These are phyloP conservation scores for Candida tibetensis DNA, from an alignment of 805 yeast species.

Conservation along the genomic window DNA sequence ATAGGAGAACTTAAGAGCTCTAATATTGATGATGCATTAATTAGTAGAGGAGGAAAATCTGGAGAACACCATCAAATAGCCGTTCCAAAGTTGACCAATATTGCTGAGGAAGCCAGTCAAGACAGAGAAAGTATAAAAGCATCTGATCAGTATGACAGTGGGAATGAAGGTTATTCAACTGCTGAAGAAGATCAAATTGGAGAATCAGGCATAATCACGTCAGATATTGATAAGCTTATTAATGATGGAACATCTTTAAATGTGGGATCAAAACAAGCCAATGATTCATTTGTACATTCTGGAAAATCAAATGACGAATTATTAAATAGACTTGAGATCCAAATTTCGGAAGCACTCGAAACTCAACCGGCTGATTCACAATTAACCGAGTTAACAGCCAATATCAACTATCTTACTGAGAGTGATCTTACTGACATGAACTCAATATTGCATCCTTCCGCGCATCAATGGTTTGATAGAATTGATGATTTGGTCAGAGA, in stretches of 20 bases:
- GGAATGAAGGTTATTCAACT: conserved; percentile 4
- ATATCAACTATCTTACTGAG: background rate
- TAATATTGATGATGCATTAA: conserved; percentile 11
- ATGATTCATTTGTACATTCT: background rate
- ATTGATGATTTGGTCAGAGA: background rate
- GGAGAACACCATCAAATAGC: background rate
- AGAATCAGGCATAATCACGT: background rate
- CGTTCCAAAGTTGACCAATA: background rate
- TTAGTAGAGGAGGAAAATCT: background rate
- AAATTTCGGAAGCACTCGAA: background rate
- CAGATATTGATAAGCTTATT: background rate
- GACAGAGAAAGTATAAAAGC: background rate
- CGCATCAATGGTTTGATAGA: background rate
- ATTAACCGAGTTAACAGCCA: background rate
- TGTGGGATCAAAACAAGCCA: background rate
- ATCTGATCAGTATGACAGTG: background rate
- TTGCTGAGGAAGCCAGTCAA: background rate
- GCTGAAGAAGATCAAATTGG: conserved; percentile 4
- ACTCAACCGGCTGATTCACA: background rate
- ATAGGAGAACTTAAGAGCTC: conserved; percentile 31
- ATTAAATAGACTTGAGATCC: background rate
- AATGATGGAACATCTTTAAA: background rate
- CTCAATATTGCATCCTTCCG: background rate
- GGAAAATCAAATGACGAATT: background rate
- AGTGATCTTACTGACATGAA: background rate